These are phyloP conservation scores for Globisporangium spiculum DNA, from an alignment of 352 stramenopile genomes.

Conservation along the genomic window DNA sequence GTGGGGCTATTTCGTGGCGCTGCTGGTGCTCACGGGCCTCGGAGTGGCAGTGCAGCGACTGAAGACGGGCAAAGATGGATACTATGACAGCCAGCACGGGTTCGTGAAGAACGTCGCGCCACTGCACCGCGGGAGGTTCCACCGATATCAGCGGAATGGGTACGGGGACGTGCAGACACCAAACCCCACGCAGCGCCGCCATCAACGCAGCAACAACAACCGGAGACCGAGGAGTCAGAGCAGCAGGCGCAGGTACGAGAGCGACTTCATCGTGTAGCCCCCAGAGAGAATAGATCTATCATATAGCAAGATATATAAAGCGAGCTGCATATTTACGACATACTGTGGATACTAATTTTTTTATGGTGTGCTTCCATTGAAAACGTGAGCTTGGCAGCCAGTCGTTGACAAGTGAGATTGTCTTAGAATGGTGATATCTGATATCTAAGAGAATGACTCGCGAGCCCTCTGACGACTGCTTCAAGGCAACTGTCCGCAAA, in stretches of 20 bases:
- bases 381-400: too few species aligned
- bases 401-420: too few species aligned
- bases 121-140: background rate
- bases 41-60: constrained; percentile 47
- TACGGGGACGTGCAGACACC: constrained; percentile 15
- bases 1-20: constrained; percentile 58
- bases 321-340: too few species aligned
- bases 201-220: background rate
- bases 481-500: too few species aligned
- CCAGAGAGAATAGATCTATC: too few species aligned
- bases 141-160: background rate
- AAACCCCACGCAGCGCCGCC: background rate
- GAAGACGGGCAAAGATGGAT: constrained; percentile 35
- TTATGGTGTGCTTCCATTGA: too few species aligned
- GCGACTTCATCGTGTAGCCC: constrained; percentile 42
- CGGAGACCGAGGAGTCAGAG: background rate
- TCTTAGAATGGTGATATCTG: too few species aligned
- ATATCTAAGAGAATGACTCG: too few species aligned
- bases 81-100: constrained; percentile 17
- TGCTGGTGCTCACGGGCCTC: constrained; percentile 43
- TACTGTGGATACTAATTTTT: too few species aligned
- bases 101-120: constrained; percentile 9
- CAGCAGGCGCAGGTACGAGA: constrained; percentile 4
- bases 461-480: too few species aligned
- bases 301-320: too few species aligned